Evolutionary conservation across 371 early-diverging fungal species (phyloP), one percentile per base, ranked within the genome.

Genomic region (Mortierella sp.): DNA sequence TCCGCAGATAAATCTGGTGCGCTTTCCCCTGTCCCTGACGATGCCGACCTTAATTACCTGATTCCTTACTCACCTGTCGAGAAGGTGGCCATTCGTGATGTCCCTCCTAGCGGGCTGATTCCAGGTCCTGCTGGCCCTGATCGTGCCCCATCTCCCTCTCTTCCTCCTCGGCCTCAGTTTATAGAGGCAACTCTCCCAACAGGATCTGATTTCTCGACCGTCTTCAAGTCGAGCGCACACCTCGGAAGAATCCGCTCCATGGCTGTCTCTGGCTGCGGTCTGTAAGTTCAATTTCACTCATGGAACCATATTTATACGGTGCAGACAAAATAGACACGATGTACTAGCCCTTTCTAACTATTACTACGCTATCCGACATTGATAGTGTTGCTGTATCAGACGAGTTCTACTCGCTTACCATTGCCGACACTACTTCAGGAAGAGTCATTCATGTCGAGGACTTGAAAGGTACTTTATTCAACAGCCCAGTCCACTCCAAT

Each of bases 351-450:
- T 16, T 46, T n/a, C 24, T 6, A 43, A 13, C 37, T 6, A 4
- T 6, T 40, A 57, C 61, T 37, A n/a, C 34, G 24, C 5, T 51
- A 21, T 28, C 44, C 50, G 44, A 26, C 21, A 37, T n/a, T 21
- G 0, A 37, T 69, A 83, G 84, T 34, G 74, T 84, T 19, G 84
- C 84, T 1, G 84, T 84, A 5, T 80, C 81, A 21, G 84, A 78
- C 46, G 84, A 84, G 48, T 80, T 84, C 59, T 84, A 84, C 14
- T 43, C 81, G 1, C 80, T 84, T 44, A 80, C 81, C 14, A 80
- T 84, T n/a, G 78, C 84, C 10, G 84, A 84, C 14, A 55, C 78
- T 6, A 31, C 37, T 3, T 74, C 81, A n/a, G 75, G 80, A 61
- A 77, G 57, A 3, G 31, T 80, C 21, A 53, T 84, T 0, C 84